These are phyloP conservation scores for Thermothelomyces thermophilus DNA, from an alignment of 2,329 filamentous ascomycete genomes.

Conservation along the genomic window DNA sequence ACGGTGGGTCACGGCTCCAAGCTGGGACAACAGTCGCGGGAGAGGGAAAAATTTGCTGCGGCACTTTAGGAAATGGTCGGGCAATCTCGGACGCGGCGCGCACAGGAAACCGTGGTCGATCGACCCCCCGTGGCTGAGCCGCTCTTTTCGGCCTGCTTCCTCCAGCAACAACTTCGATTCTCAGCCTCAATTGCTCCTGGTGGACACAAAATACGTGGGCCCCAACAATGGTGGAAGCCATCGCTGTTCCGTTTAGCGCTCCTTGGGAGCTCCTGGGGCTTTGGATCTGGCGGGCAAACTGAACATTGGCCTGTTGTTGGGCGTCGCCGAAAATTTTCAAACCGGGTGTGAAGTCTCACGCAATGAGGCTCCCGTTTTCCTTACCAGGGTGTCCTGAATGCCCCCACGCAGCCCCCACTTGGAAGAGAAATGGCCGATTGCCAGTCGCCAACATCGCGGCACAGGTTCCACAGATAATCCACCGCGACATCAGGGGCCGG, in stretches of 20 bases:
- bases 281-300: slow-evolving; percentile 9
- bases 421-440: slow-evolving; percentile 10
- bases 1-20: slow-evolving; percentile 24
- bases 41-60: slow-evolving; percentile 24
- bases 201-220: slow-evolving; percentile 9
- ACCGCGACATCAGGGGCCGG: slow-evolving; percentile 11
- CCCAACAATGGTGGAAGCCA: slow-evolving; percentile 11
- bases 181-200: neutral
- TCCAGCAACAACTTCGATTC: neutral
- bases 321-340: slow-evolving; percentile 24
- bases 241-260: slow-evolving; percentile 10
- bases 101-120: slow-evolving; percentile 12
- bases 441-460: slow-evolving; percentile 10
- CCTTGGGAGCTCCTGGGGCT: slow-evolving; percentile 7
- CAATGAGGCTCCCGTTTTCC: slow-evolving; percentile 21
- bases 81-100: slow-evolving; percentile 23
- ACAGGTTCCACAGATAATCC: slow-evolving; percentile 7
- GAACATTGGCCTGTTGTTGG: slow-evolving; percentile 12
- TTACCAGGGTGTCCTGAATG: slow-evolving; percentile 6
- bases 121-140: slow-evolving; percentile 1
- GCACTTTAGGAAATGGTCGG: slow-evolving; percentile 21
- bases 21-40: slow-evolving; percentile 18
- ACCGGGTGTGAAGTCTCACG: slow-evolving; percentile 23
- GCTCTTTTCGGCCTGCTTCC: neutral
- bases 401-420: slow-evolving; percentile 27